Evolutionary conservation across 1,284 basidiomycete species (phyloP), one percentile per base, ranked within the genome.

Genomic region (Tilletiopsis washingtonensis): DNA sequence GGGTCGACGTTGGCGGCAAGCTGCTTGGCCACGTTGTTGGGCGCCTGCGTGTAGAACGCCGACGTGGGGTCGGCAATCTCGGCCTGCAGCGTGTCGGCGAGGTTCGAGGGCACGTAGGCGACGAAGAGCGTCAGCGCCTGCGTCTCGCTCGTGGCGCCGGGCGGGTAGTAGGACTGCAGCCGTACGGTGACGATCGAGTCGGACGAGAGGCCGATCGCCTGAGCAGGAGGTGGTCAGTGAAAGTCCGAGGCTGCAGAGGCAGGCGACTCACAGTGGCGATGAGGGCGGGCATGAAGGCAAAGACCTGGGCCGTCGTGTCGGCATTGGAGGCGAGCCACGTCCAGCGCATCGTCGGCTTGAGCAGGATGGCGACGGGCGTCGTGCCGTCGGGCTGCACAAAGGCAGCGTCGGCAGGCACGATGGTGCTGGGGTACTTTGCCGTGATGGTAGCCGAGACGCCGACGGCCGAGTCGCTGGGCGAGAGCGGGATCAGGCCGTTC

Each of bases 271-370:
- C 50, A 17, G 49, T 29, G 24, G 60, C 54, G 5, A 72, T 50
- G 7, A 72, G 48, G n/a, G 38, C 46, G 5, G 69, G 69, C 62
- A 72, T 64, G 32, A 65, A 70, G 11, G 60, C 66, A 53, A 72
- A 69, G 49, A 72, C 58, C 50, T 72, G 69, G 5, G 68, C 66
- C 14, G 66, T 65, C 7, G 69, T 56, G 23, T 59, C 66, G 15
- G 68, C 56, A 48, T 68, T 65, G 23, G 43, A 47, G 15, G 59
- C 60, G 24, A 72, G 49, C 58, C 61, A 66, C n/a, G 45, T 47
- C 69, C 69, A 72, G 17, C 56, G 47, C 52, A 72, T 53, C 29
- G 57, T 47, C 12, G 49, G 34, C 43, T 67, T 62, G 58, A 69
- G 67, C 29, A 70, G 40, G 20, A 72, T 55, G 19, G 54, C 56